Evolutionary conservation across 768 basidiomycete genomes (phyloP).

Genomic region (Boletales sp.): DNA sequence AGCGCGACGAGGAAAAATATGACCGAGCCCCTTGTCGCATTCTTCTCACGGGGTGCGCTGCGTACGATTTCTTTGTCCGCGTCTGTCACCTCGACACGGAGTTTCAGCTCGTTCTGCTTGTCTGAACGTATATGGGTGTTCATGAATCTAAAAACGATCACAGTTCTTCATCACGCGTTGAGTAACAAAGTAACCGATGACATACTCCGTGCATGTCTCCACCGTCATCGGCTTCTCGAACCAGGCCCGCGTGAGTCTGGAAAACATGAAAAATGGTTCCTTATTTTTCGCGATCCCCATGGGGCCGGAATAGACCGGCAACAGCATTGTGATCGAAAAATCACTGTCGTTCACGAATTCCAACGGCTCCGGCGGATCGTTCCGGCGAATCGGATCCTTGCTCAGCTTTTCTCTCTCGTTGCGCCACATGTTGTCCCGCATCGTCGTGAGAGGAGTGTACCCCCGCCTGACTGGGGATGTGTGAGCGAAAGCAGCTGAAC

Average conservation of each 20-base stretch:
- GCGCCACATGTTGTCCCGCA: constrained; percentile 9
- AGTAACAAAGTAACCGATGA: no score
- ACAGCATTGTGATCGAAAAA: constrained; percentile 8
- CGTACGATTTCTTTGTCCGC: constrained; percentile 12
- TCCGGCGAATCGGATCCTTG: not conserved
- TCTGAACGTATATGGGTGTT: constrained; percentile 15
- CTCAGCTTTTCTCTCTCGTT: not conserved
- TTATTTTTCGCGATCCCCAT: constrained; percentile 1
- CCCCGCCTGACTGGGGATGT: constrained; percentile 7
- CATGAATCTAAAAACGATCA: constrained; percentile 2
- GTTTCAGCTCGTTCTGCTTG: constrained; percentile 12
- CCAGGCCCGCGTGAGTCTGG: not conserved
- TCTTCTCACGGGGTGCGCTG: not conserved
- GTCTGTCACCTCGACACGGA: constrained; percentile 15
- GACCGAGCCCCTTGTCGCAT: not conserved
- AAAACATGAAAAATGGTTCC: constrained; percentile 9
- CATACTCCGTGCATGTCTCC: constrained; percentile 9
- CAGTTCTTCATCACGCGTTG: not conserved
- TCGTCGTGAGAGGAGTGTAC: constrained; percentile 6
- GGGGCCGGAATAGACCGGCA: not conserved
- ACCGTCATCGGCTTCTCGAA: constrained; percentile 12
- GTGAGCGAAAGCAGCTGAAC: constrained; percentile 11
- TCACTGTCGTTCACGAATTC: constrained; percentile 19
- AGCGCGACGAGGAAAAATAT: constrained; percentile 44
- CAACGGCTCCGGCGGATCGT: constrained; percentile 9